Evolutionary conservation across 352 stramenopile genomes (phyloP).

Genomic region (Thraustochytrium sp.): DNA sequence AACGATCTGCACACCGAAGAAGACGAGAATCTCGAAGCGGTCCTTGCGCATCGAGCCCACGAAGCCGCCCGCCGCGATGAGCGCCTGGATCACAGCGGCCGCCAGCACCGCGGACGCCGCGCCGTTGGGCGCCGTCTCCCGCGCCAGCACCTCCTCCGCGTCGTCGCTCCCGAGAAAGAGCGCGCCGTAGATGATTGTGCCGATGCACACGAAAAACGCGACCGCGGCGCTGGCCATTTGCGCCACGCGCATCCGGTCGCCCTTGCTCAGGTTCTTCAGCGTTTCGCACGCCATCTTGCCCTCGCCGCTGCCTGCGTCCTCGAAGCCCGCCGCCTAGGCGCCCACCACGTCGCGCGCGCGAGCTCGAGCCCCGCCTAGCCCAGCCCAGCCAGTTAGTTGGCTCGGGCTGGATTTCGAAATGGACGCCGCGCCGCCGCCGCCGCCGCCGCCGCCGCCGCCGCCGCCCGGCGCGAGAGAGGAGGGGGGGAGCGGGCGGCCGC

Average conservation of each 20-base stretch:
- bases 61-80: neutral
- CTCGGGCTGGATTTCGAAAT: too few species aligned
- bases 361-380: too few species aligned
- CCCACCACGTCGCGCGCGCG: too few species aligned
- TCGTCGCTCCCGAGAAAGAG: neutral
- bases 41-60: neutral
- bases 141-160: neutral
- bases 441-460: too few species aligned
- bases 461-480: too few species aligned
- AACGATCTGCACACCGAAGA: neutral
- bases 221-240: neutral
- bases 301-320: too few species aligned
- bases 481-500: too few species aligned
- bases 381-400: too few species aligned
- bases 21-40: neutral
- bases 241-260: slow-evolving; percentile 18
- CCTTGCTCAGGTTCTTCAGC: slow-evolving; percentile 37
- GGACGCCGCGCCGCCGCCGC: too few species aligned
- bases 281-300: too few species aligned
- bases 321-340: too few species aligned
- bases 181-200: neutral
- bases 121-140: neutral
- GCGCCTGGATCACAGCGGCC: neutral
- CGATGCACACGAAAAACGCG: neutral
- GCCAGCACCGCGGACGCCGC: neutral